Evolutionary conservation across 1,284 basidiomycete genomes (phyloP).

Genomic region (Prillingera fragicola): DNA sequence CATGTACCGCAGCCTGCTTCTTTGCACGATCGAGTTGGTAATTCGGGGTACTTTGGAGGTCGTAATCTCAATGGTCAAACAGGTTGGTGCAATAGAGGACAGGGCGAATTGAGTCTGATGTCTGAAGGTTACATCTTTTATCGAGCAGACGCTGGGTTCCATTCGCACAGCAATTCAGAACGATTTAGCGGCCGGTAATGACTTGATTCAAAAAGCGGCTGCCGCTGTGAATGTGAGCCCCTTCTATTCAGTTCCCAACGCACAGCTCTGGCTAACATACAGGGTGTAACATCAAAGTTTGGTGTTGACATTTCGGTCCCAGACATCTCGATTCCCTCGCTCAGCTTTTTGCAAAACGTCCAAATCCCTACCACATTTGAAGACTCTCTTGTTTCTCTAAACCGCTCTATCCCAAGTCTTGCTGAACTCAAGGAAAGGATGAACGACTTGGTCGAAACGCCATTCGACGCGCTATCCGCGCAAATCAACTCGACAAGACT

Average conservation of each 20-base stretch:
- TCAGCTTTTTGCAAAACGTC: slow-evolving; percentile 69
- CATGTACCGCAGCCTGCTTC: slow-evolving; percentile 80
- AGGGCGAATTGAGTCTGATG: slow-evolving; percentile 33
- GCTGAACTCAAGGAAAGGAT: slow-evolving; percentile 67
- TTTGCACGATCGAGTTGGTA: slow-evolving; percentile 86
- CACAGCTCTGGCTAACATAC: neutral
- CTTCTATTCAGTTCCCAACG: neutral
- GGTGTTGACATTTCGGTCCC: slow-evolving; percentile 60
- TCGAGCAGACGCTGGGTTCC: slow-evolving; percentile 50
- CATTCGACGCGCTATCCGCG: slow-evolving; percentile 75
- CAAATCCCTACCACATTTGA: slow-evolving; percentile 74
- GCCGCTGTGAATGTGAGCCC: slow-evolving; percentile 57
- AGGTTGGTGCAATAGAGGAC: no score
- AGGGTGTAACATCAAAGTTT: slow-evolving; percentile 60
- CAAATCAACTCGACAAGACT: slow-evolving; percentile 81
- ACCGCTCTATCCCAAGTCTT: slow-evolving; percentile 73
- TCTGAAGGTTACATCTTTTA: neutral
- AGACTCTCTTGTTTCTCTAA: slow-evolving; percentile 65
- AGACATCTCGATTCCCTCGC: slow-evolving; percentile 64
- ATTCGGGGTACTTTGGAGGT: slow-evolving; percentile 74
- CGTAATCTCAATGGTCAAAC: slow-evolving; percentile 71
- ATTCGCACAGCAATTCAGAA: slow-evolving; percentile 65
- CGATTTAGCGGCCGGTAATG: slow-evolving; percentile 65
- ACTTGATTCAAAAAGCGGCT: slow-evolving; percentile 61
- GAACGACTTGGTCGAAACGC: slow-evolving; percentile 67